Base-by-base conservation (phyloP, 768 basidiomycete species). In the Suillus occidentalis region DNA sequence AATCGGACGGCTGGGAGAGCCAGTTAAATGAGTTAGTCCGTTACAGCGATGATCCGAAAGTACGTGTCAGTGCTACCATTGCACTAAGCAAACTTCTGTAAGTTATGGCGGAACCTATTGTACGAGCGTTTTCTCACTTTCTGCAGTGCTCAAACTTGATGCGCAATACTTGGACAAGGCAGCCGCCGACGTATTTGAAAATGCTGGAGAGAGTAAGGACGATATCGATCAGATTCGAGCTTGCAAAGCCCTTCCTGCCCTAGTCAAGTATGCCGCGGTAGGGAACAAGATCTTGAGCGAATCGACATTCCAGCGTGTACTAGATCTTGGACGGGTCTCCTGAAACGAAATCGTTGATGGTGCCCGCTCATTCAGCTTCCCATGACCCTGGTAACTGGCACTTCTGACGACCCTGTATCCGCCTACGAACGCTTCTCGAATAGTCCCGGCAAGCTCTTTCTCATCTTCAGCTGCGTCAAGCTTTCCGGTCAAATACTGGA, bases 221-320 rank as follows among this genome's bases (percentile, higher is more conserved):
- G 50, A 65, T 20, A 36, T 39, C 18, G 4, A n/a, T 20, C 64
- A 39, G 13, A 63, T 45, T 40, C 61, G 62, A 34, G 64, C 62
- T 37, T 65, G 64, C 49, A 63, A 45, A 63, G 60, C 64, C 13
- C 61, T 65, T 34, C 61, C 64, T 20, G 36, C 49, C 5, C 42
- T 65, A 8, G 22, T 43, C 8, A 63, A 63, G 40, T 36, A 43
- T 39, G 47, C 36, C 1, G 28, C 37, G 7, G 12, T 20, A 9
- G 49, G 62, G 1, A 37, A 5, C 12, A 9, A 63, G 37, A 62
- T 65, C 36, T 52, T 65, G 37, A 65, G 36, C 20, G 36, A 50
- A 13, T 6, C 42, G 18, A 65, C 64, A 42, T 42, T 65, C 22
- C 61, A 63, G 47, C 42, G 47, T 18, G 47, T 65, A n/a, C 50